phyloP scores from a whole-genome alignment of 306 rosid genomes.

The Datisca glomerata region DNA sequence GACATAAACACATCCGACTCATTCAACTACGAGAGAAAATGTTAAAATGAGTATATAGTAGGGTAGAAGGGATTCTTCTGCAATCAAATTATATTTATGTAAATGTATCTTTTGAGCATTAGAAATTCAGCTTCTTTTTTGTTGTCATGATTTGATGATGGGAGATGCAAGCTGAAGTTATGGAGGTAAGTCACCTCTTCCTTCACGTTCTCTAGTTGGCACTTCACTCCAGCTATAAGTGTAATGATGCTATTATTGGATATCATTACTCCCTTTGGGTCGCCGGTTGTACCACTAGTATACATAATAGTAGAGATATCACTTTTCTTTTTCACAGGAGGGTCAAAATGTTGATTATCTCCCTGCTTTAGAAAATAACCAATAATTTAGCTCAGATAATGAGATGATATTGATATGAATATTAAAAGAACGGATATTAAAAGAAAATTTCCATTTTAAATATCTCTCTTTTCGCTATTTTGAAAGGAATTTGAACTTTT shows the following conservation, averaged over 20 bases:
- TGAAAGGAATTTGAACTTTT: not conserved
- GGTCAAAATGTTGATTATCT: slow-evolving; percentile 49
- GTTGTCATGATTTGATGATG: not conserved
- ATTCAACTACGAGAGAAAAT: slow-evolving; percentile 34
- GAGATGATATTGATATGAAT: no score
- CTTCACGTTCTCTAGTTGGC: slow-evolving; percentile 51
- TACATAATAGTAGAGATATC: slow-evolving; percentile 94
- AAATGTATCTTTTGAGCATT: no score
- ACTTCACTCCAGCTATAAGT: slow-evolving; percentile 66
- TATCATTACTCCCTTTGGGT: slow-evolving; percentile 93
- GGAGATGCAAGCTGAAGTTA: not conserved
- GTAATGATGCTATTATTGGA: slow-evolving; percentile 81
- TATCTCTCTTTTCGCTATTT: no score
- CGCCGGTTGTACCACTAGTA: slow-evolving; percentile 97
- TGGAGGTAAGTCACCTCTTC: slow-evolving; percentile 48
- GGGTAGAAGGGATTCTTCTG: no score
- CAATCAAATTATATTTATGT: no score
- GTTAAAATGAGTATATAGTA: not conserved
- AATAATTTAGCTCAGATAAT: not conserved
- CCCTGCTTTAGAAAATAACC: slow-evolving; percentile 41
- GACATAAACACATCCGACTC: slow-evolving; percentile 70
- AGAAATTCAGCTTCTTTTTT: no score
- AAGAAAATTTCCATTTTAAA: no score
- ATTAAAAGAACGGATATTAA: no score
- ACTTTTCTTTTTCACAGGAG: slow-evolving; percentile 66